Evolutionary conservation across 2,329 filamentous ascomycete genomes (phyloP).

Genomic region (Tolypocladium cylindrosporum): DNA sequence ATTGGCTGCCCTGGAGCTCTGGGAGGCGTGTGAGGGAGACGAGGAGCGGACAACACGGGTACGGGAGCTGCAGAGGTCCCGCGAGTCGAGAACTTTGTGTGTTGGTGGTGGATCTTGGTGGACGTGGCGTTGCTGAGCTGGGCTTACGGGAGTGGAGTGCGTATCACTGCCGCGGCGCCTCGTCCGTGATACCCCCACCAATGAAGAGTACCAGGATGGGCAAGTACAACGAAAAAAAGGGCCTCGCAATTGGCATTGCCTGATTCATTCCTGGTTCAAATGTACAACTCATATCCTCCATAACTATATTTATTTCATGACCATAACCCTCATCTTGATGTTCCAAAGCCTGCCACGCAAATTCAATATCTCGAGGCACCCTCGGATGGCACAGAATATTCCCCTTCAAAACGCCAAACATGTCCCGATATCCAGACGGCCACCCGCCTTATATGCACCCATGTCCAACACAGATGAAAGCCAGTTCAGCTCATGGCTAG

Average conservation of each 20-base stretch:
- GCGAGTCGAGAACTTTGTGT: not conserved
- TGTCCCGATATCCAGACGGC: not conserved
- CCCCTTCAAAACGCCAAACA: not conserved
- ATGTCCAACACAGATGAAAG: not conserved
- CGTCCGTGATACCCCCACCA: not conserved
- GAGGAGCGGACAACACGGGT: not conserved
- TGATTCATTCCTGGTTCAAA: too few relatives aligned
- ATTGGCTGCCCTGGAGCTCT: constrained; percentile 13
- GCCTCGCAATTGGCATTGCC: too few relatives aligned
- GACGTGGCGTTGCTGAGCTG: not conserved
- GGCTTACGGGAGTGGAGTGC: not conserved
- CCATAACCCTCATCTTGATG: not conserved
- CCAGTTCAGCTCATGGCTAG: constrained; percentile 6
- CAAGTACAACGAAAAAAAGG: too few relatives aligned
- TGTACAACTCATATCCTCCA: not conserved
- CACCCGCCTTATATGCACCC: not conserved
- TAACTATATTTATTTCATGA: not conserved
- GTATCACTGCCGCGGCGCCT: not conserved
- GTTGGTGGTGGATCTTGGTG: not conserved
- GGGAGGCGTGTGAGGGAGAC: not conserved
- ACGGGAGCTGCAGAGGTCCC: not conserved
- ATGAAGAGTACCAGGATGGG: not conserved
- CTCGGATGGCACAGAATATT: not conserved
- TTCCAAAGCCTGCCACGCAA: not conserved
- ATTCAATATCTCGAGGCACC: not conserved